Evolutionary conservation across 2,329 filamentous ascomycete species (phyloP).

Genomic region (Diaporthe sp.): DNA sequence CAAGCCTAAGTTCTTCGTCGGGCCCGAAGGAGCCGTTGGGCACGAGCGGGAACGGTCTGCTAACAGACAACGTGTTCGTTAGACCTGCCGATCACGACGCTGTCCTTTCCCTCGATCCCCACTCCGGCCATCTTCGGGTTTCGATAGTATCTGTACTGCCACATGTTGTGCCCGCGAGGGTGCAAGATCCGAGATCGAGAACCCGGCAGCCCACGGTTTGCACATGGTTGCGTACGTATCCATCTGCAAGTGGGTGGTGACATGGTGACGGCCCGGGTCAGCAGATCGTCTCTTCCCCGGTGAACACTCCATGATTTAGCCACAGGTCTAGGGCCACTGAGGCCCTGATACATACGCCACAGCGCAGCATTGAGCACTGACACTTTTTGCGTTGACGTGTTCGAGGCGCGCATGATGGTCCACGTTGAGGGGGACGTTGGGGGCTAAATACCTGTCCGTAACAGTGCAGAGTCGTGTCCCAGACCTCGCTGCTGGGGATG

Average conservation of each 20-base stretch:
- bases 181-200: constrained; percentile 22
- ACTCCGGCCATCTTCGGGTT: not conserved
- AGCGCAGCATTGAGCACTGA: not conserved
- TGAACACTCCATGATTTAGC: constrained; percentile 18
- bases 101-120: not conserved
- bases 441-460: not conserved
- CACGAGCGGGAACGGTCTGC: not conserved
- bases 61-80: not conserved
- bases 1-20: not conserved
- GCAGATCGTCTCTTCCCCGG: not conserved
- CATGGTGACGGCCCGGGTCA: constrained; percentile 5
- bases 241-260: not conserved
- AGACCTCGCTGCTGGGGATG: not conserved
- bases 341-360: not conserved
- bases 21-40: constrained; percentile 10
- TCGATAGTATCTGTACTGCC: not conserved
- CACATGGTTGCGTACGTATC: not conserved
- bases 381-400: not conserved
- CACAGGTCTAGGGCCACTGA: not conserved
- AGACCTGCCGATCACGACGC: constrained; percentile 13
- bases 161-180: not conserved
- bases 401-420: not conserved
- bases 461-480: not conserved
- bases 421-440: not conserved
- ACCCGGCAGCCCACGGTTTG: not conserved